Base-by-base conservation (phyloP, 2,329 filamentous ascomycete genomes). In the Macrophomina tecta region DNA sequence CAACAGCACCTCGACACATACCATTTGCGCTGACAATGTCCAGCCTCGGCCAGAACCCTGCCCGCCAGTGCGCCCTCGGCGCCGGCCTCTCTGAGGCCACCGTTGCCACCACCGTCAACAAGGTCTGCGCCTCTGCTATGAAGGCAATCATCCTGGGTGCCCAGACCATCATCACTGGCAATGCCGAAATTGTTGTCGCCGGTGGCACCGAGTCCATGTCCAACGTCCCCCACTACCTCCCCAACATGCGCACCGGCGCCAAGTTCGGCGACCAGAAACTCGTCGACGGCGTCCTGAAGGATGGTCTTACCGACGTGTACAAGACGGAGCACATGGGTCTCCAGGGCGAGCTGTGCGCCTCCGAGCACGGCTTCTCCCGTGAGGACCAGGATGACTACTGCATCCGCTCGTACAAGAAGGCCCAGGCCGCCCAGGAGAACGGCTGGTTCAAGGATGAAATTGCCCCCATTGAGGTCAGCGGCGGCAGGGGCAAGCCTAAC, bases 201-300 rank as follows among this genome's bases (percentile, higher is more conserved):
- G 95, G 94, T 77, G 95, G 95, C 73, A 89, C 94, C 72, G 95
- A 99, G 85, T 97, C 93, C 85, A 99, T 99, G 95, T 97, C 94
- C 77, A 98, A 98, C 84, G 86, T 91, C 65, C 95, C 95, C 62
- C 94, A 99, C 85, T 99, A 99, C 85, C 90, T 97, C 64, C 91
- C 93, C 71, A 91, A 85, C 80, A 85, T 97, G 73, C 91, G 95
- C 79, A 90, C 82, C 72, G 95, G 95, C 72, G 89, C 91, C 80
- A 98, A 98, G 84, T 99, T 96, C 81, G 95, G 95, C 74, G 89
- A 98, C 82, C 91, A 94, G 83, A 89, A 85, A 64, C 85, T 99
- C 71, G 86, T 97, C 64, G 95, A 99, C 77, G 94, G 93, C 73
- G 89, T 99, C 71, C 87, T 97, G 75, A 94, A 94, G 85, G 95